Conservation (phyloP, 305 asterid species). For the Lippia alba region DNA sequence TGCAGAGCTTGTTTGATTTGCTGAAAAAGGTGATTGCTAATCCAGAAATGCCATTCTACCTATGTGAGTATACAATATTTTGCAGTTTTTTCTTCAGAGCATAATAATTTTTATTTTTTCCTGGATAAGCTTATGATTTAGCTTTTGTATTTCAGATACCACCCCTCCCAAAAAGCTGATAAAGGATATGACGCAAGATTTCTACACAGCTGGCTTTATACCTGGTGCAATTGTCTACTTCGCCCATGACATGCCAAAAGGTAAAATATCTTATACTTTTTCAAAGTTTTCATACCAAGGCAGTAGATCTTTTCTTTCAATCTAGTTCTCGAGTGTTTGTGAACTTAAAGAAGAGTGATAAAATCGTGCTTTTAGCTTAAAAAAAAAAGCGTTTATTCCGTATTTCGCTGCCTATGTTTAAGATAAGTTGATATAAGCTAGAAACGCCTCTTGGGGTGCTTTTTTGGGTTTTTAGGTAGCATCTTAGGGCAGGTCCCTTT, state of each 20-base stretch:
- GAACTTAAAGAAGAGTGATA: too few species aligned
- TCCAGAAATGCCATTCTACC: constrained; percentile 77
- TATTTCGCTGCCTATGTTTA: too few species aligned
- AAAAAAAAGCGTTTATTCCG: too few species aligned
- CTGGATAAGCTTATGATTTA: constrained; percentile 24
- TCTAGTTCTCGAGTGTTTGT: too few species aligned
- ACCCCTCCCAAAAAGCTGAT: constrained; percentile 94
- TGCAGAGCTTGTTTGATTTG: constrained; percentile 78
- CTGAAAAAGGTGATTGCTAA: constrained; percentile 64
- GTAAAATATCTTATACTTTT: constrained; percentile 38
- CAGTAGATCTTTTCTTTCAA: too few species aligned
- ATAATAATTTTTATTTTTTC: background rate
- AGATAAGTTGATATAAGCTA: too few species aligned
- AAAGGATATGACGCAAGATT: constrained; percentile 74
- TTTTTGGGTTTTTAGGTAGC: too few species aligned
- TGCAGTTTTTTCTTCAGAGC: constrained; percentile 13
- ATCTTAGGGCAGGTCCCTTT: too few species aligned
- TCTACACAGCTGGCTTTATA: constrained; percentile 81
- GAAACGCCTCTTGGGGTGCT: too few species aligned
- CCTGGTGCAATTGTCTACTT: constrained; percentile 97
- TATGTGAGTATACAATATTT: constrained; percentile 57
- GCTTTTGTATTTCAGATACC: constrained; percentile 62
- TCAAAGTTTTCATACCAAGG: background rate
- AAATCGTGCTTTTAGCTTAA: too few species aligned
- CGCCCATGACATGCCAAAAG: constrained; percentile 68